Conservation (phyloP, 805 yeast genomes). For the Ogataea saltuana region DNA sequence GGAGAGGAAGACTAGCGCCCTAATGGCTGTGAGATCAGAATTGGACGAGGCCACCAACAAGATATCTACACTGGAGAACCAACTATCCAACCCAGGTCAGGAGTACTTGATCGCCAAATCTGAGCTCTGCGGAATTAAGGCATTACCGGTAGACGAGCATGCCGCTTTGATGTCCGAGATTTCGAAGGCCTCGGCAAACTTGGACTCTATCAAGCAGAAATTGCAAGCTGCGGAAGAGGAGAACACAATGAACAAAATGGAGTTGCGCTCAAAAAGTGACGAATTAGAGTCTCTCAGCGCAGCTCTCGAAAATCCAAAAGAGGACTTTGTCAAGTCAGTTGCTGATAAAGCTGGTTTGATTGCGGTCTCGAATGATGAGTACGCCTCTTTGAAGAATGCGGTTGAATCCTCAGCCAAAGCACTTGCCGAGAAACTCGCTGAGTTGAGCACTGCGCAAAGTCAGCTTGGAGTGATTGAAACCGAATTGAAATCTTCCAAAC, state of each 20-base stretch:
- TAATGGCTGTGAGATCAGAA: background rate
- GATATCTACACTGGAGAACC: background rate
- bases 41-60: background rate
- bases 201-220: background rate
- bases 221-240: slow-evolving; percentile 5
- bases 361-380: slow-evolving; percentile 14
- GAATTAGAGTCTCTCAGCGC: slow-evolving; percentile 33
- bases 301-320: slow-evolving; percentile 21
- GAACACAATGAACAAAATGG: slow-evolving; percentile 7
- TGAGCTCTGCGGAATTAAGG: slow-evolving; percentile 3
- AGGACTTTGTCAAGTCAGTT: slow-evolving; percentile 26
- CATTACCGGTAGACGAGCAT: slow-evolving; percentile 10
- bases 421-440: background rate
- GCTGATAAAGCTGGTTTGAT: slow-evolving; percentile 18
- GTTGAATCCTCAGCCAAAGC: background rate
- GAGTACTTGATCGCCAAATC: slow-evolving; percentile 5
- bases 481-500: background rate
- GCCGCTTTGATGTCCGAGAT: background rate
- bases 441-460: background rate
- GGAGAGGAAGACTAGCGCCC: slow-evolving; percentile 6
- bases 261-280: slow-evolving; percentile 12
- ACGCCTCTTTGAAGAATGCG: background rate
- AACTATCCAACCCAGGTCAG: background rate
- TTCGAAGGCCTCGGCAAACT: background rate
- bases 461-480: background rate